phyloP scores from a whole-genome alignment of 192 early-diverging fungal species.

The Pilobolus umbonatus region DNA sequence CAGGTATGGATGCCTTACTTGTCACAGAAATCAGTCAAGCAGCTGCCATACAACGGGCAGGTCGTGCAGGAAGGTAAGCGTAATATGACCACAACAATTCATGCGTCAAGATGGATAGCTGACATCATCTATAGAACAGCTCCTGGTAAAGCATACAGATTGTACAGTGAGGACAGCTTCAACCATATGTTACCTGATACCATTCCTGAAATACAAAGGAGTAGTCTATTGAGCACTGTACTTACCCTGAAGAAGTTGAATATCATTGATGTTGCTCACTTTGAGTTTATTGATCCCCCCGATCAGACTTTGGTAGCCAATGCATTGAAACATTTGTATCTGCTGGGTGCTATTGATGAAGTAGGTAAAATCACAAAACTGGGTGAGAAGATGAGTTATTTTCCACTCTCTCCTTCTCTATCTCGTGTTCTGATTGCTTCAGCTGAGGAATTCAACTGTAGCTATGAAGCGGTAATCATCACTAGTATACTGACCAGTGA shows the following conservation, averaged over 20 bases:
- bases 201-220: conserved; percentile 95
- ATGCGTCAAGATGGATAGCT: not conserved
- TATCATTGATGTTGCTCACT: conserved; percentile 83
- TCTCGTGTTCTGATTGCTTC: conserved; percentile 78
- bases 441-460: conserved; percentile 75
- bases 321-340: conserved; percentile 83
- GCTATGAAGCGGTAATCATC: conserved; percentile 84
- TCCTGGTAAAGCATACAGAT: conserved; percentile 82
- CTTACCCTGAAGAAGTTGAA: conserved; percentile 86
- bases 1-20: conserved; percentile 89
- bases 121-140: conserved; percentile 54
- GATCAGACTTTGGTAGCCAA: conserved; percentile 74
- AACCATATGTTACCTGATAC: conserved; percentile 82
- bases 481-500: conserved; percentile 92
- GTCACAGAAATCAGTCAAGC: conserved; percentile 92
- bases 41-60: conserved; percentile 88
- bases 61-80: conserved; percentile 73
- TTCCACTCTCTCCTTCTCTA: conserved; percentile 88
- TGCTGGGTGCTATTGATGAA: conserved; percentile 84
- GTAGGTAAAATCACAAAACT: conserved; percentile 76
- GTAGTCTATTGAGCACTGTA: conserved; percentile 84
- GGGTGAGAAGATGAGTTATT: conserved; percentile 86
- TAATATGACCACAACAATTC: not conserved
- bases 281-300: conserved; percentile 96
- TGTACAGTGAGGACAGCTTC: conserved; percentile 83